Evolutionary conservation across 257 asterid species (phyloP).

Genomic region (Plantago elongata): DNA sequence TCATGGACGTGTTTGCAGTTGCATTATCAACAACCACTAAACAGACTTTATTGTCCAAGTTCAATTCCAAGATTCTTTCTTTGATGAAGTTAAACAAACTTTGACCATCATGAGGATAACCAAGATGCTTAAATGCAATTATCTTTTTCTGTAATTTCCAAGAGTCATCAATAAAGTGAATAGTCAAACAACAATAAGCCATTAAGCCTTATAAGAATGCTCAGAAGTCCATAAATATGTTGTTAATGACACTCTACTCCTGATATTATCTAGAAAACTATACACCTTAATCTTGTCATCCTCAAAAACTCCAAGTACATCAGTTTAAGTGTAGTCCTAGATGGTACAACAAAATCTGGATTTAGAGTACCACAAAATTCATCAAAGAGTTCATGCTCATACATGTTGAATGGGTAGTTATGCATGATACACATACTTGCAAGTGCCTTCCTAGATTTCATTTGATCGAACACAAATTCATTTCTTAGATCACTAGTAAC

Average conservation of each 20-base stretch:
- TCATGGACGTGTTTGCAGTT: too few species aligned
- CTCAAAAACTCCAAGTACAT: not conserved
- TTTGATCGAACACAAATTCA: too few species aligned
- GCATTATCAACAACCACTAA: not conserved
- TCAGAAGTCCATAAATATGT: not conserved
- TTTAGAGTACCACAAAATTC: too few species aligned
- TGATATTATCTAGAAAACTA: not conserved
- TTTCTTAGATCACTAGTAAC: too few species aligned
- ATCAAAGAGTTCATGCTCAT: too few species aligned
- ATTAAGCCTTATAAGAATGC: not conserved
- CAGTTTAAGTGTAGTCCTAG: too few species aligned
- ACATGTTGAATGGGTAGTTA: too few species aligned
- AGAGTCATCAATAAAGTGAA: not conserved
- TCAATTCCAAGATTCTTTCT: not conserved
- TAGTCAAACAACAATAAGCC: not conserved
- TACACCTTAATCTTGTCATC: not conserved
- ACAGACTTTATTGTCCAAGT: not conserved
- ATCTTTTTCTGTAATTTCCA: not conserved
- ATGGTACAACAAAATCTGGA: too few species aligned
- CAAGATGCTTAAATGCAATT: not conserved
- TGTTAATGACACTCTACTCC: constrained; percentile 1
- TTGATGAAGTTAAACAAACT: not conserved
- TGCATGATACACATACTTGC: too few species aligned
- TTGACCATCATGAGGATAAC: not conserved
- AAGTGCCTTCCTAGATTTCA: too few species aligned